Evolutionary conservation across 2,329 filamentous ascomycete genomes (phyloP).

Genomic region (Zarea fungicola): DNA sequence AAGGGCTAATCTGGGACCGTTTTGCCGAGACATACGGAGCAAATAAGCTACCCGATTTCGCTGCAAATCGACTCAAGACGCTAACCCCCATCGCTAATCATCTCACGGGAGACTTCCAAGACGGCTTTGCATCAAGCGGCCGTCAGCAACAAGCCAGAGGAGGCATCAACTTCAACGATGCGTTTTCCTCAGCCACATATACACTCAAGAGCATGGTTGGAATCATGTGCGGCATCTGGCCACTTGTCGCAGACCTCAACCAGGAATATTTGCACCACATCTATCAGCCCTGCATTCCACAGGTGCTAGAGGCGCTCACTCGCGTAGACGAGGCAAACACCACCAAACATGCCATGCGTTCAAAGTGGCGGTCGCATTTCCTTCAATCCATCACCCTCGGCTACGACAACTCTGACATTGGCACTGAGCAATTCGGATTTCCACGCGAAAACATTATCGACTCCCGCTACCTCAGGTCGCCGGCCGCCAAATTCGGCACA

Average conservation of each 20-base stretch:
- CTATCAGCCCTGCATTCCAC: slow-evolving; percentile 42
- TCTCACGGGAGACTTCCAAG: slow-evolving; percentile 31
- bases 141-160: slow-evolving; percentile 24
- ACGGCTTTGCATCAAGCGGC: slow-evolving; percentile 21
- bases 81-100: slow-evolving; percentile 29
- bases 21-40: slow-evolving; percentile 28
- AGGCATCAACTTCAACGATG: slow-evolving; percentile 37
- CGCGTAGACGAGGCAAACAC: slow-evolving; percentile 14
- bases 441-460: slow-evolving; percentile 21
- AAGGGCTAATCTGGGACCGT: slow-evolving; percentile 32
- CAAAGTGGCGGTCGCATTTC: slow-evolving; percentile 28
- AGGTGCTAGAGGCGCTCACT: slow-evolving; percentile 30
- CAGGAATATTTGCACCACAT: slow-evolving; percentile 35
- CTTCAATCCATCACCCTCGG: slow-evolving; percentile 29
- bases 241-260: slow-evolving; percentile 38
- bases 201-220: slow-evolving; percentile 39
- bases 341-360: slow-evolving; percentile 20
- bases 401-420: slow-evolving; percentile 32
- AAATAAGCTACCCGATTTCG: slow-evolving; percentile 27
- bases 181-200: slow-evolving; percentile 36
- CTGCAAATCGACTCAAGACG: slow-evolving; percentile 22
- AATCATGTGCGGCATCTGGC: slow-evolving; percentile 35
- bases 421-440: slow-evolving; percentile 28
- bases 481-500: slow-evolving; percentile 26
- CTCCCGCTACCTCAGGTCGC: too few species aligned